Conservation (phyloP, 352 stramenopile species). For the Globisporangium solare region DNA sequence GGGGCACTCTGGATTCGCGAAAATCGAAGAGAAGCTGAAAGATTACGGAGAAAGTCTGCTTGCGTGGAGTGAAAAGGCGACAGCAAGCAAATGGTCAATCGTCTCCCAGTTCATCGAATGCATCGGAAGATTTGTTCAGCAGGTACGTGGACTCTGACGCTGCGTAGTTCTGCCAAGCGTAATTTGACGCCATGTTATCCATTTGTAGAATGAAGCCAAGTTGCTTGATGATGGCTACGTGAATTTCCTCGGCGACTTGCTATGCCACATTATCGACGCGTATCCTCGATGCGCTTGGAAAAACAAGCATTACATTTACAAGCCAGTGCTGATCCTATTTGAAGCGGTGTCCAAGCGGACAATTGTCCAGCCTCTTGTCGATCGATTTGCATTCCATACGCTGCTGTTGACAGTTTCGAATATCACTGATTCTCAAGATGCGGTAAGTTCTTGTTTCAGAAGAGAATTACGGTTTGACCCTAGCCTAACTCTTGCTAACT, state of each 20-base stretch:
- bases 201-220: conserved; percentile 18
- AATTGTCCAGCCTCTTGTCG: conserved; percentile 31
- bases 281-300: conserved; percentile 66
- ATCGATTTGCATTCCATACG: conserved; percentile 52
- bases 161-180: too few relatives aligned
- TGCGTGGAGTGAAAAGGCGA: conserved; percentile 42
- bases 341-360: conserved; percentile 31
- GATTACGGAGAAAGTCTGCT: conserved; percentile 69
- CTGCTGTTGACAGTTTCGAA: conserved; percentile 71
- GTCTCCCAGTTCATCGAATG: conserved; percentile 57
- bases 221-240: conserved; percentile 44
- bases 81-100: conserved; percentile 50
- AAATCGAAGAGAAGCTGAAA: conserved; percentile 67
- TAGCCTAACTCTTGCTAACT: conserved; percentile 1
- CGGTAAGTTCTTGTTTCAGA: neutral
- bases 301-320: conserved; percentile 48
- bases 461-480: neutral
- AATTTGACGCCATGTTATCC: neutral
- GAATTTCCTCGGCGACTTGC: conserved; percentile 43
- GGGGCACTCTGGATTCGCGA: conserved; percentile 36
- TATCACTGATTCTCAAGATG: conserved; percentile 31
- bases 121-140: conserved; percentile 42
- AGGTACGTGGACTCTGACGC: conserved; percentile 25
- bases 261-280: conserved; percentile 56
- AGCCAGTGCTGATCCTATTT: conserved; percentile 43